Evolutionary conservation across 2,329 filamentous ascomycete genomes (phyloP).

Genomic region (Cadophora sp.): DNA sequence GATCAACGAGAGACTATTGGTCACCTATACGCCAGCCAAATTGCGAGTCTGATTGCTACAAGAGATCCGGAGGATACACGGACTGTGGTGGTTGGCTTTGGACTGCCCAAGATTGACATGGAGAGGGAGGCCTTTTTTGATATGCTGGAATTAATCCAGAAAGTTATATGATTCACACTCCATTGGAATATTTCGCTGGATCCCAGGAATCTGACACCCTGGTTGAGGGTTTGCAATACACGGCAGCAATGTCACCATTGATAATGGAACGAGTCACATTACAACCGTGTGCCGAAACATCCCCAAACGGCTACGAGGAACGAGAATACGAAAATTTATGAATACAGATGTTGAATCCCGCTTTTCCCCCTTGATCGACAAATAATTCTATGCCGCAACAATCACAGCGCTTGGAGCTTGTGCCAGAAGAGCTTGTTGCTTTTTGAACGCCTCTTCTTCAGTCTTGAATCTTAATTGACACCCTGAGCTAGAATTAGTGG

Average conservation of each 20-base stretch:
- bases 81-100: conserved; percentile 67
- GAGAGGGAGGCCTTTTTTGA: conserved; percentile 67
- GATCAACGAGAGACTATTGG: conserved; percentile 82
- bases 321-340: conserved; percentile 7
- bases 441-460: conserved; percentile 39
- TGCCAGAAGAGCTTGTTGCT: conserved; percentile 30
- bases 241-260: not conserved
- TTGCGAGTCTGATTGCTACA: conserved; percentile 79
- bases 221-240: not conserved
- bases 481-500: conserved; percentile 34
- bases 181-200: not conserved
- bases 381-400: conserved; percentile 31
- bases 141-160: conserved; percentile 66
- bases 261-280: too few species aligned
- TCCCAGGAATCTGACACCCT: not conserved
- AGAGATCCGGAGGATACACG: conserved; percentile 70
- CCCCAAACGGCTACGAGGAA: not conserved
- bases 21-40: conserved; percentile 87
- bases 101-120: conserved; percentile 55
- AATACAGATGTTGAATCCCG: conserved; percentile 9
- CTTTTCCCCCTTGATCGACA: not conserved
- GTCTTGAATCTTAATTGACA: conserved; percentile 44
- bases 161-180: conserved; percentile 49
- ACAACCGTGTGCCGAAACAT: not conserved
- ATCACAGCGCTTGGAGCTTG: conserved; percentile 41